Evolutionary conservation across 768 basidiomycete genomes (phyloP), one percentile per base, ranked within the genome.

Genomic region (Russula compacta): DNA sequence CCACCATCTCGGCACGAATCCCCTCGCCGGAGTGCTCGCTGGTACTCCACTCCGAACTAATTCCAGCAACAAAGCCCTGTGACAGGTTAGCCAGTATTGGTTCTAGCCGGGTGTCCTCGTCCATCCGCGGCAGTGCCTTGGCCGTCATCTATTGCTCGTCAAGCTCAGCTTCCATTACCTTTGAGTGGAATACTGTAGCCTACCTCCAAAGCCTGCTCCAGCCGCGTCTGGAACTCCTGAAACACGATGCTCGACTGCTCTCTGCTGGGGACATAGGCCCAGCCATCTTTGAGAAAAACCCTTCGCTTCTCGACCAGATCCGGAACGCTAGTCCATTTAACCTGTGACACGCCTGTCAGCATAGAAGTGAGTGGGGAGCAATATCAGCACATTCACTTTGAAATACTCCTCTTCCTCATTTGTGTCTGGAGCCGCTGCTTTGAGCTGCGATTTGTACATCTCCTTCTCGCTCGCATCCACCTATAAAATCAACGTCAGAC

Each of bases 301-400:
- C 79, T 80, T 19, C 95, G 79, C 69, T 80, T 83, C 62, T 87
- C 87, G 8, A 99, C 88, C 1, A 99, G 81, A 72, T 97, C 93
- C 6, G 92, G 92, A 3, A 98, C 95, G 63, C 87, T 85, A 12
- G 88, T 94, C 97, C 97, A 99, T 71, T 82, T 86, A n/a, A 98
- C 94, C 94, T 97, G 51, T 2, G 7, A 32, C 14, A 47, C 15
- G 15, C 12, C 44, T 3, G 9, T 38, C 35, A 19, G 32, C 54
- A 65, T 38, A 19, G 58, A 12, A 9, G 40, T 61, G 15, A 49
- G 44, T 44, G 48, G 21, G 49, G 21, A 33, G 15, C 10, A 8
- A 7, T 14, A 12, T 21, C n/a, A 43, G 33, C 29, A 36, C 39
- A 48, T 69, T 9, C 63, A 89, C 94, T 77, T 95, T 97, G 77